Conservation (phyloP, 2,329 filamentous ascomycete genomes). For the Cladosporium sp. region DNA sequence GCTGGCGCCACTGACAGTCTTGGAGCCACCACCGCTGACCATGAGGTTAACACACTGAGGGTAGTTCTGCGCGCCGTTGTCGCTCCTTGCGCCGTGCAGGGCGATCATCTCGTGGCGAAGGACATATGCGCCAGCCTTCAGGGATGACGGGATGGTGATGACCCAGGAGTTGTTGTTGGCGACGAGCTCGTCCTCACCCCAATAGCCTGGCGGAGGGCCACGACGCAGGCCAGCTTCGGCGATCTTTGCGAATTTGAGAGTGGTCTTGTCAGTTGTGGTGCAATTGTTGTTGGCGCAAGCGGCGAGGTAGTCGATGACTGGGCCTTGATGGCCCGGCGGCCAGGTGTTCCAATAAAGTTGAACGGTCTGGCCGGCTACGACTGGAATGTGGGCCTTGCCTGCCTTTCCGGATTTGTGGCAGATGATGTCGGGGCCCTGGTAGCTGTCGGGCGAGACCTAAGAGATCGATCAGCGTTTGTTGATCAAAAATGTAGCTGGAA, state of each 20-base stretch:
- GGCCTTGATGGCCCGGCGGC: slow-evolving; percentile 58
- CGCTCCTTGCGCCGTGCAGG: slow-evolving; percentile 37
- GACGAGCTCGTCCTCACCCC: slow-evolving; percentile 51
- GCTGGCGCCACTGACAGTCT: slow-evolving; percentile 42
- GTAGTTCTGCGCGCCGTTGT: slow-evolving; percentile 47
- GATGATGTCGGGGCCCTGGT: slow-evolving; percentile 26
- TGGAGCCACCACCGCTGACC: slow-evolving; percentile 35
- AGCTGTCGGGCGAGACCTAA: slow-evolving; percentile 31
- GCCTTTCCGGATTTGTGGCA: slow-evolving; percentile 32
- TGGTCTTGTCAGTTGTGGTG: slow-evolving; percentile 46
- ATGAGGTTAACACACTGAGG: slow-evolving; percentile 40
- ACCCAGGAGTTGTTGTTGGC: slow-evolving; percentile 44
- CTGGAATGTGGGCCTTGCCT: slow-evolving; percentile 28
- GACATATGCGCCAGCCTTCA: slow-evolving; percentile 46
- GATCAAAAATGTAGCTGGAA: background rate
- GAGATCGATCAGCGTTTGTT: background rate
- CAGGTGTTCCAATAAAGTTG: slow-evolving; percentile 53
- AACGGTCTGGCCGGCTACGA: slow-evolving; percentile 30
- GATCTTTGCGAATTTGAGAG: slow-evolving; percentile 59
- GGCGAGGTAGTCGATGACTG: slow-evolving; percentile 59
- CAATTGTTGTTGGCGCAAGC: slow-evolving; percentile 53
- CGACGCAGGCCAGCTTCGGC: slow-evolving; percentile 48
- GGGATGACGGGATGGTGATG: slow-evolving; percentile 38
- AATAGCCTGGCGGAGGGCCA: slow-evolving; percentile 41
- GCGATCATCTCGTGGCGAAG: slow-evolving; percentile 49